Percentiles rank a stretch among this genome's conserved stretches.
Conservation (phyloP, 768 basidiomycete species). For the Cystobasidium onofrii region DNA sequence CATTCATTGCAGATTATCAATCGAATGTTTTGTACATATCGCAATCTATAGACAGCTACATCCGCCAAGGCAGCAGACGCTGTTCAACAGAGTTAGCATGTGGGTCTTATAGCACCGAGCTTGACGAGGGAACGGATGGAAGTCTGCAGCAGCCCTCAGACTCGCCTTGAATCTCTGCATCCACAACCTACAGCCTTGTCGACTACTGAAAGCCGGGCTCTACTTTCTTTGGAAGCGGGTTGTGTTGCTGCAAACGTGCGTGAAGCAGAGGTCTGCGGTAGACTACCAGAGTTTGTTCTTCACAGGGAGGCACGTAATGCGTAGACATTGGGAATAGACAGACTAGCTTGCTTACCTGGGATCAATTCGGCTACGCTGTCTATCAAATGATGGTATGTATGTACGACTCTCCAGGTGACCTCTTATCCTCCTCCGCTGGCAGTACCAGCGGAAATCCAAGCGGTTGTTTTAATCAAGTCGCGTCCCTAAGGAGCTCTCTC, state of each 20-base stretch:
- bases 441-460: slow-evolving; percentile 21
- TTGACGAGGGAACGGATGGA: neutral
- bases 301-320: neutral
- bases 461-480: slow-evolving; percentile 33
- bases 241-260: slow-evolving; percentile 12
- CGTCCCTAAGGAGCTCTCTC: neutral
- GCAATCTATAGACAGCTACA: neutral
- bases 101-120: neutral
- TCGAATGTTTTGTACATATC: neutral
- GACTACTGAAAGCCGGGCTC: neutral
- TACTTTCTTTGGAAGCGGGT: slow-evolving; percentile 11
- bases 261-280: slow-evolving; percentile 7
- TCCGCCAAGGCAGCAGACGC: neutral
- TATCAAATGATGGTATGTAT: neutral
- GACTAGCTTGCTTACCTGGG: neutral
- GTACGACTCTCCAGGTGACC: slow-evolving; percentile 32
- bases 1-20: neutral
- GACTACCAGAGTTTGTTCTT: slow-evolving; percentile 31
- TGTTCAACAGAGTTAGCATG: neutral
- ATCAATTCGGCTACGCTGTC: neutral
- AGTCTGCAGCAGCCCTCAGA: neutral
- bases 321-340: neutral
- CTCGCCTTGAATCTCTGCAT: slow-evolving; percentile 27
- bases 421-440: slow-evolving; percentile 20
- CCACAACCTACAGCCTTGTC: neutral